Base-by-base conservation (phyloP, 1,284 basidiomycete genomes). In the Leccinum proximum region DNA sequence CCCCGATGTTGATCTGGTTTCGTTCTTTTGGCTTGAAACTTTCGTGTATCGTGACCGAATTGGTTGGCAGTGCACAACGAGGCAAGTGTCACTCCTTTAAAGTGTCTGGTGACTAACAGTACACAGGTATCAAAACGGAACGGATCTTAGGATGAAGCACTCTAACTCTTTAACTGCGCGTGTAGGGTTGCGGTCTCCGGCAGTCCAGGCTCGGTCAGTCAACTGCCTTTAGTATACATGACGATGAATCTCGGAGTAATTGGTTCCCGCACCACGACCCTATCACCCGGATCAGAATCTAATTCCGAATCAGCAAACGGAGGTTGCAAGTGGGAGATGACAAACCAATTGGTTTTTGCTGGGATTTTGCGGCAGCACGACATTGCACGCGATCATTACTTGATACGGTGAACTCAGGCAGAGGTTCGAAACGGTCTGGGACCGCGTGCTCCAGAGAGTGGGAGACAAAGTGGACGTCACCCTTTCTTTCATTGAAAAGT, bases 401-500 rank as follows among this genome's bases (percentile, higher is more conserved):
- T 86, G 81, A 76, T 84, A 88, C 3, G 87, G 87, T 2, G 87
- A 87, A 56, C 82, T 80, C 50, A 82, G 80, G 68, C 84, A 45
- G 86, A 86, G 5, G 86, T 88, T 11, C 73, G 93, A 96, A 76
- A 79, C 81, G 18, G 81, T 91, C 1, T 93, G 95, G 76, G 85
- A 93, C 71, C 77, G 84, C 62, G 92, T 94, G 30, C 74, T 94
- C 45, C 77, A 82, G 50, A 79, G 81, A 63, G 87, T 89, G 2
- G 79, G 79, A 7, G 78, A 84, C 68, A 93, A 91, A 78, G 79
- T 94, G 58, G 82, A 92, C 70, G 74, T 96, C 11, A 82, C 81
- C 1, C 75, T 95, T 62, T 80, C 87, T 22, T 95, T 91, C 73
- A 82, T 96, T 62, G 93, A 85, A 67, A 82, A 78, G 94, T 93